Evolutionary conservation across 805 yeast species (phyloP).

Genomic region (Metschnikowia aberdeeniae): DNA sequence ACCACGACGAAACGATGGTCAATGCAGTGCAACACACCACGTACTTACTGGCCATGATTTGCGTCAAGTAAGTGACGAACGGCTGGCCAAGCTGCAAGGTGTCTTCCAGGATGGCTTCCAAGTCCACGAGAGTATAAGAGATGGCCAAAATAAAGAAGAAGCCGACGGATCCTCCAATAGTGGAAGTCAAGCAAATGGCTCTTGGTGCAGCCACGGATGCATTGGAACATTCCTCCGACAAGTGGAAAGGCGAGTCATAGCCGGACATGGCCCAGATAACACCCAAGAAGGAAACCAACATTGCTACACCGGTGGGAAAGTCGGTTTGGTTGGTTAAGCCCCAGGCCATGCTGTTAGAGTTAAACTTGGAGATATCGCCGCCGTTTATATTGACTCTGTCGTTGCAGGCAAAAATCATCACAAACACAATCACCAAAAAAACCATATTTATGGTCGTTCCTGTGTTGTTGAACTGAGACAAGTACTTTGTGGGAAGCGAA

Average conservation of each 20-base stretch:
- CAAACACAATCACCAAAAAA: constrained; percentile 48
- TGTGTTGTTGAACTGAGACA: constrained; percentile 47
- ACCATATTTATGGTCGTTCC: constrained; percentile 49
- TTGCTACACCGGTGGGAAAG: constrained; percentile 59
- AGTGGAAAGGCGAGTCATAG: constrained; percentile 70
- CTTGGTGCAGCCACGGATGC: constrained; percentile 63
- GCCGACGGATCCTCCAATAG: constrained; percentile 53
- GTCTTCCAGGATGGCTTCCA: constrained; percentile 43
- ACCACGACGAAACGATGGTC: constrained; percentile 42
- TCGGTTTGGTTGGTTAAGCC: constrained; percentile 53
- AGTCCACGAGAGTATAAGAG: constrained; percentile 55
- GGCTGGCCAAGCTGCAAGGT: constrained; percentile 55
- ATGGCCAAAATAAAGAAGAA: constrained; percentile 56
- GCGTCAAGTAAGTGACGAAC: constrained; percentile 50
- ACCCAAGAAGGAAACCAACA: constrained; percentile 55
- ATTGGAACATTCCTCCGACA: constrained; percentile 68
- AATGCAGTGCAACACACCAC: constrained; percentile 42
- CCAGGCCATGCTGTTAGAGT: constrained; percentile 51
- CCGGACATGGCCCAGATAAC: constrained; percentile 73
- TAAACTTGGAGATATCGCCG: constrained; percentile 43
- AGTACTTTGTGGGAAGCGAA: constrained; percentile 51
- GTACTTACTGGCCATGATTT: constrained; percentile 40
- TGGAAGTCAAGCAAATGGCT: constrained; percentile 58
- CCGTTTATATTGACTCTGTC: constrained; percentile 33
- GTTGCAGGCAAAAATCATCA: constrained; percentile 52